Conservation (phyloP, 2,329 filamentous ascomycete genomes). For the Monosporascus ibericus region DNA sequence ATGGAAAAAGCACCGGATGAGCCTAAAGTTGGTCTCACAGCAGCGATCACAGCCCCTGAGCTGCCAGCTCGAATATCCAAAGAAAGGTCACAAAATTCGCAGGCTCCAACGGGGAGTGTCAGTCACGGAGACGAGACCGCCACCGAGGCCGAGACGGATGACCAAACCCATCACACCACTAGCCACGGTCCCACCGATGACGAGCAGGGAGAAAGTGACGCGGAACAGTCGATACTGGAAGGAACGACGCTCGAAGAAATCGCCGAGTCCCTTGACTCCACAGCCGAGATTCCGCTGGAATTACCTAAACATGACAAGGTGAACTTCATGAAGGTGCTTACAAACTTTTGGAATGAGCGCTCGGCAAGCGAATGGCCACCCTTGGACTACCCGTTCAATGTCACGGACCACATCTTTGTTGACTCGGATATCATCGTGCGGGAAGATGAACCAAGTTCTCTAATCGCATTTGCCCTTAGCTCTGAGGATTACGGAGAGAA, state of each 20-base stretch:
- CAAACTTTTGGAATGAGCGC: constrained; percentile 96
- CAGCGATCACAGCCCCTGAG: constrained; percentile 8
- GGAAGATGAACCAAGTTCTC: constrained; percentile 93
- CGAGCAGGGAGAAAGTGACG: constrained; percentile 64
- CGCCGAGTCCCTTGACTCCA: constrained; percentile 55
- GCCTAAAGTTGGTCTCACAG: constrained; percentile 18
- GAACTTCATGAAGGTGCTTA: constrained; percentile 89
- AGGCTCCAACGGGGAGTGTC: constrained; percentile 21
- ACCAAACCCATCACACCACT: constrained; percentile 36
- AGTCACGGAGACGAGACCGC: constrained; percentile 24
- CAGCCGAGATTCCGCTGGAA: constrained; percentile 58
- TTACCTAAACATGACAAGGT: constrained; percentile 89
- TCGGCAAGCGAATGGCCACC: constrained; percentile 92
- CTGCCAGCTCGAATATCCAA: constrained; percentile 3
- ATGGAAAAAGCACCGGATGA: constrained; percentile 28
- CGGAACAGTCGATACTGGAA: constrained; percentile 62
- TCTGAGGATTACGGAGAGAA: constrained; percentile 84
- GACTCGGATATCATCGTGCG: constrained; percentile 96
- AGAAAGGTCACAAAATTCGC: constrained; percentile 4
- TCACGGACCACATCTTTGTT: constrained; percentile 90
- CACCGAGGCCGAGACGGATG: constrained; percentile 36
- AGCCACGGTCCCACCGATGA: constrained; percentile 61
- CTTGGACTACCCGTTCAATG: constrained; percentile 83
- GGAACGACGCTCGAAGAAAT: constrained; percentile 61
- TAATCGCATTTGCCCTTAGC: constrained; percentile 87